These are phyloP conservation scores for Rhamnella rubrinervis DNA, from an alignment of 331 rosid species.

Conservation along the genomic window DNA sequence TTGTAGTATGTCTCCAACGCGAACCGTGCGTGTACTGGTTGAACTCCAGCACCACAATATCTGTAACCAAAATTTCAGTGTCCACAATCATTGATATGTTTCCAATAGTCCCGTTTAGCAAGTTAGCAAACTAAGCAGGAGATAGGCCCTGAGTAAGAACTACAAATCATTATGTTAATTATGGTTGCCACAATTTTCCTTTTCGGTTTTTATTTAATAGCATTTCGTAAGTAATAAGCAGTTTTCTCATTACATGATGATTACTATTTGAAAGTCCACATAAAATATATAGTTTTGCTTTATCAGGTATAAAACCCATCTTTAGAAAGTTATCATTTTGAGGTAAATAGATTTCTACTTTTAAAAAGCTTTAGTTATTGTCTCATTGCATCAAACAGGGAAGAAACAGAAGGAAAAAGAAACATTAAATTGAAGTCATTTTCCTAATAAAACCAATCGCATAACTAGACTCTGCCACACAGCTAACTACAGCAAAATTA, in stretches of 20 bases:
- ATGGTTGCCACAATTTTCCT: no score
- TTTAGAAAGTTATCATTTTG: not conserved
- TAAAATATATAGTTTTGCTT: not conserved
- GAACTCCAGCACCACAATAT: slow-evolving; percentile 77
- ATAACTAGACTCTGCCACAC: no score
- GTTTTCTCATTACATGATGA: no score
- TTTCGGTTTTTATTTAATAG: no score
- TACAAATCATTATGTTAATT: not conserved
- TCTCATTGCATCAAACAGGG: not conserved
- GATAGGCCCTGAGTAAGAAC: no score
- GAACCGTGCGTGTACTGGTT: slow-evolving; percentile 73
- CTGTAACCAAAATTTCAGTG: slow-evolving; percentile 33
- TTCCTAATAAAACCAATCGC: not conserved
- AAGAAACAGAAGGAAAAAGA: not conserved
- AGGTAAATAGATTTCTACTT: not conserved
- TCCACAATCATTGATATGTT: not conserved
- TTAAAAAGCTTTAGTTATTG: not conserved
- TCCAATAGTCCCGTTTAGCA: no score
- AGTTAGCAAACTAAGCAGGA: no score
- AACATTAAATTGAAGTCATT: not conserved
- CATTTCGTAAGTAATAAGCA: no score
- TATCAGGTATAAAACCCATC: not conserved
- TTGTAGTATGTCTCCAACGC: slow-evolving; percentile 63
- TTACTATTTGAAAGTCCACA: not conserved
- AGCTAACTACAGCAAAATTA: no score